A percentile compares a stretch with the other conserved stretches of the same genome.
Evolutionary conservation across 345 rosid species (phyloP).

Genomic region (Ailanthus altissimus): DNA sequence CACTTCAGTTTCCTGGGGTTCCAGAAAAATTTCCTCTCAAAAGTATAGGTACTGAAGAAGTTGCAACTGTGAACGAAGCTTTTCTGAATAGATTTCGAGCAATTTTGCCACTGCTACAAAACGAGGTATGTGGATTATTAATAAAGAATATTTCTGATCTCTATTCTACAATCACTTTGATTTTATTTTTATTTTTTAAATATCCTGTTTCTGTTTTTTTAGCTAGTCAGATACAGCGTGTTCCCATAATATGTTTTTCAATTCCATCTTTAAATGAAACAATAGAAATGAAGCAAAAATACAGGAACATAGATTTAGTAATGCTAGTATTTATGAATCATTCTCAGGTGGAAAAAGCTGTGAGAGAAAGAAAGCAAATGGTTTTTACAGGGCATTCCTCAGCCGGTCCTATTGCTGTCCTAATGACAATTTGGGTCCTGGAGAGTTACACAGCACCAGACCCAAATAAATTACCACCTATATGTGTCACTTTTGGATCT

Average conservation of each 20-base stretch:
- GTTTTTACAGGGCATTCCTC: slow-evolving; percentile 85
- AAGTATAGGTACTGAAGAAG: slow-evolving; percentile 47
- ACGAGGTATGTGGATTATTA: slow-evolving; percentile 37
- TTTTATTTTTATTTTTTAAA: neutral
- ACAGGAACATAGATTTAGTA: neutral
- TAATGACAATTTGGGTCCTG: slow-evolving; percentile 67
- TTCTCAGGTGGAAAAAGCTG: slow-evolving; percentile 53
- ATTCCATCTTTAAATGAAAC: neutral
- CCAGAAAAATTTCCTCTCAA: slow-evolving; percentile 31
- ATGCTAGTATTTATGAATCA: neutral
- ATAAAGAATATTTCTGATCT: neutral
- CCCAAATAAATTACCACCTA: slow-evolving; percentile 20
- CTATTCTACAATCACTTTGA: neutral
- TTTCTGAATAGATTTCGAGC: slow-evolving; percentile 39
- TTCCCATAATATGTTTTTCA: no score
- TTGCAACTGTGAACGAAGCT: slow-evolving; percentile 66
- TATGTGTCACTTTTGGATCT: slow-evolving; percentile 81
- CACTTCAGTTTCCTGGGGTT: slow-evolving; percentile 36
- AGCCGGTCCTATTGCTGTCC: slow-evolving; percentile 75
- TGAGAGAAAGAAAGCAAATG: slow-evolving; percentile 37
- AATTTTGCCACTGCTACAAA: slow-evolving; percentile 28
- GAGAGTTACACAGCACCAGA: slow-evolving; percentile 30
- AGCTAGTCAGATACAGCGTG: no score
- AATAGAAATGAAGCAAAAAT: neutral
- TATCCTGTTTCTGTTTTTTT: neutral